Base-by-base conservation (phyloP, 1,284 basidiomycete genomes). In the Apiotrichum porosum region DNA sequence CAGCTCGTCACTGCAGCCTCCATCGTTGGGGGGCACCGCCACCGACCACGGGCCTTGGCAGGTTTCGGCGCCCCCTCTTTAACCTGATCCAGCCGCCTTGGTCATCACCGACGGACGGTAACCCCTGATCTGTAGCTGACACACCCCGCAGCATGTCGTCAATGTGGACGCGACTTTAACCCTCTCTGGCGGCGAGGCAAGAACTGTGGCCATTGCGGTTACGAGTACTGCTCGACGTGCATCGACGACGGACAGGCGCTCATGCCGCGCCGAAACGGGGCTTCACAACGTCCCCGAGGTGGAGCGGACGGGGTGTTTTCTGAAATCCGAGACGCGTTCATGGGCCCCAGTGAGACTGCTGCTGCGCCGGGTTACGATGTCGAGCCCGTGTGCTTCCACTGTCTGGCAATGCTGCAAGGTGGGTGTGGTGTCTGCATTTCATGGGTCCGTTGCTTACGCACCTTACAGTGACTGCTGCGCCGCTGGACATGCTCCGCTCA, bases 321-420 rank as follows among this genome's bases (percentile, higher is more conserved):
- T 12, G 59, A 60, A 44, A 44, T 65, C 21, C 56, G 56, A 30
- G 62, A 56, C 19, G 62, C 58, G 42, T 39, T 65, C 32, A 46
- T 51, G 21, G 48, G 43, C 17, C 57, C 52, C 18, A 41, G n/a
- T n/a, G n/a, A n/a, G n/a, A n/a, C n/a, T n/a, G n/a, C n/a, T n/a
- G n/a, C 39, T 41, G 34, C 46, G 18, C 58, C 56, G 9, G 71
- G 71, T 15, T 72, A 70, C 48, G 68, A 71, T 26, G 63, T 68
- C 28, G 67, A 69, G 51, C 52, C 60, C 14, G 72, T 74, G 5
- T 74, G 72, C 49, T 22, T 56, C 17, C 58, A 58, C 24, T 74
- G 72, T 51, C 47, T 68, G 23, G 49, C 56, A 1, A 70, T 71
- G 69, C 44, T 74, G 38, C 71, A 74, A 51, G 65, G 72, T 73